A percentile compares a stretch with the other conserved stretches of the same genome.
Conservation (phyloP, 495 filamentous ascomycete genomes). For the Lasiosphaeria ovina region DNA sequence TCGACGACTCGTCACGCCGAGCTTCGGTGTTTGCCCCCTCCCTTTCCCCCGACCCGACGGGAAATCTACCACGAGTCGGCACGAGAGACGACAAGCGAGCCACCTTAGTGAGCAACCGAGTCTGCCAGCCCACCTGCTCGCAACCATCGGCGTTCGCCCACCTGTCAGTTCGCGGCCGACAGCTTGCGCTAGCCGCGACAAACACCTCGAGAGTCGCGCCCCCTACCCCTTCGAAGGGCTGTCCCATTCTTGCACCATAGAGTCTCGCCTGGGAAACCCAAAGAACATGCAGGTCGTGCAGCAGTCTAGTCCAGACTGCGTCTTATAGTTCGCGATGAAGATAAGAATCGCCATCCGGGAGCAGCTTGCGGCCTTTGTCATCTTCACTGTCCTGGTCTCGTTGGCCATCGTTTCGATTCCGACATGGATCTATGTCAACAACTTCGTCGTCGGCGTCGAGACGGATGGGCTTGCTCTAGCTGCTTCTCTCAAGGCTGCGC, state of each 20-base stretch:
- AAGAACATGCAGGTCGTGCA: slow-evolving; percentile 26
- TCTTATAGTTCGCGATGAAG: slow-evolving; percentile 40
- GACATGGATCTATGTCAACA: slow-evolving; percentile 70
- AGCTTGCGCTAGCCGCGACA: background rate
- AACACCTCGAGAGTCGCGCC: no score
- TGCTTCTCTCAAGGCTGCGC: slow-evolving; percentile 79
- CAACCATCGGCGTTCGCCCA: no score
- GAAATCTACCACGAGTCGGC: no score
- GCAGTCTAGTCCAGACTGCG: slow-evolving; percentile 22
- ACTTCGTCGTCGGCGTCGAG: slow-evolving; percentile 65
- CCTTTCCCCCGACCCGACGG: no score
- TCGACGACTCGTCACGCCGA: no score
- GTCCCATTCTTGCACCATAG: background rate
- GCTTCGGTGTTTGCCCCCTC: no score
- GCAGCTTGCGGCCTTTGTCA: slow-evolving; percentile 73
- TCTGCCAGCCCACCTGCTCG: no score
- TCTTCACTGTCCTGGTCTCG: slow-evolving; percentile 64
- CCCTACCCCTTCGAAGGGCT: no score
- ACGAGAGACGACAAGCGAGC: no score
- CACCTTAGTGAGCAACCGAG: no score
- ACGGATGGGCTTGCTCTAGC: slow-evolving; percentile 64
- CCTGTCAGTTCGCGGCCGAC: background rate
- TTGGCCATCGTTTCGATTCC: slow-evolving; percentile 54
- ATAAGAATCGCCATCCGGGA: slow-evolving; percentile 84
- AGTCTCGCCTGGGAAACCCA: background rate